Evolutionary conservation across 352 stramenopile genomes (phyloP).

Genomic region (Phytophthora aleatoria): DNA sequence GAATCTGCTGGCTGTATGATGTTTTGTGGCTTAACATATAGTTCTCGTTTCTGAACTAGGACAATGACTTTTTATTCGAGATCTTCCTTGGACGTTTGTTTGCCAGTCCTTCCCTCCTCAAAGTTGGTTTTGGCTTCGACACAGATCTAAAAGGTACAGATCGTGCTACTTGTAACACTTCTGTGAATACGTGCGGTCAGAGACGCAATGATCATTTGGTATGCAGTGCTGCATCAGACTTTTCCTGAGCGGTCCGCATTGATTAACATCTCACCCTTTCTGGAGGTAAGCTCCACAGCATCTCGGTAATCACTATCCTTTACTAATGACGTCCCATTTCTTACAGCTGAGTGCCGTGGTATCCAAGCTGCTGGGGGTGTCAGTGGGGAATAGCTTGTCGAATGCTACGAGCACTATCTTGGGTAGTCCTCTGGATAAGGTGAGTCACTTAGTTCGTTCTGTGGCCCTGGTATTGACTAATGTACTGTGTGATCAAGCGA

Average conservation of each 20-base stretch:
- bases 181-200: background rate
- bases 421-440: slow-evolving; percentile 69
- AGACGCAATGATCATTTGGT: background rate
- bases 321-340: slow-evolving; percentile 5
- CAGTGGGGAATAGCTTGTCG: slow-evolving; percentile 61
- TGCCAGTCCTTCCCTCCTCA: slow-evolving; percentile 37
- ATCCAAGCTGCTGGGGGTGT: slow-evolving; percentile 40
- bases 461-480: no score
- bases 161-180: background rate
- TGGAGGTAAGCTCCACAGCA: slow-evolving; percentile 39
- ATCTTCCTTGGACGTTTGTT: slow-evolving; percentile 50
- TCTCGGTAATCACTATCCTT: background rate
- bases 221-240: slow-evolving; percentile 67
- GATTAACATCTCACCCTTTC: slow-evolving; percentile 42
- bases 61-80: slow-evolving; percentile 54
- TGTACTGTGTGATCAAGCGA: slow-evolving; percentile 24
- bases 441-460: slow-evolving; percentile 8
- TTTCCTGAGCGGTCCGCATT: slow-evolving; percentile 60
- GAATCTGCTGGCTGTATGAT: background rate
- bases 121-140: slow-evolving; percentile 75
- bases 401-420: slow-evolving; percentile 49
- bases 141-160: slow-evolving; percentile 67
- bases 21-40: background rate
- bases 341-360: slow-evolving; percentile 43
- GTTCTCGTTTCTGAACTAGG: slow-evolving; percentile 25